Evolutionary conservation across 2,329 filamentous ascomycete genomes (phyloP), one percentile per base, ranked within the genome.

Genomic region (Epichloe sylvatica): DNA sequence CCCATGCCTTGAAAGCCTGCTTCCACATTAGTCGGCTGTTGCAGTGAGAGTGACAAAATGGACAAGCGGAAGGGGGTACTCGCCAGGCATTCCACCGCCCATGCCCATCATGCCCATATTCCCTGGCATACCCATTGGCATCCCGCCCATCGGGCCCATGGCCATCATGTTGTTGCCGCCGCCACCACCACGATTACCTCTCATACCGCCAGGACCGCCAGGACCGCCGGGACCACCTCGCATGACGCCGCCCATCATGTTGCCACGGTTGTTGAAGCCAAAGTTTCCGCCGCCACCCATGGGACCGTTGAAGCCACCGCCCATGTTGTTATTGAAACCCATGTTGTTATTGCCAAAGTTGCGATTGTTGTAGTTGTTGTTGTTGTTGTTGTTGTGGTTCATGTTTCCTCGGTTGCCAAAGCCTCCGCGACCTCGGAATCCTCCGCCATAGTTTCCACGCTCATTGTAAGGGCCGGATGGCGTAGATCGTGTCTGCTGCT

Each of bases 1-100:
- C 78, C 78, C 70, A 83, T 81, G 52, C 74, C 78, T 67, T 81
- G 79, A 65, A 88, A 88, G 41, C 77, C 81, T 74, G 56, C 3
- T 39, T 35, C 17, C 11, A 5, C 11, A 53, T 66, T 50, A 66
- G 60, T 40, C 30, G 5, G 9, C 17, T n/a, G 23, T 34, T 7
- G 11, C 21, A 13, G 4, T 21, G 21, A 15, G 9, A 33, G 21
- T 33, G 13, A 23, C 8, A 8, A 35, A n/a, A 7, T 9, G 15
- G 23, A 21, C 8, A 8, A 35, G 9, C 3, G 33, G 23, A 21
- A 23, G 37, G 30, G 39, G 34, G 13, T 15, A 59, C 61, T 52
- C 61, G 68, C 66, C 65, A 51, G 60, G 60, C 65, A 68, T 67
- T 36, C 61, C 57, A 53, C 62, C 67, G 9, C 54, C 54, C 58